Evolutionary conservation across 2,329 filamentous ascomycete species (phyloP).

Genomic region (Zasmidium citrigriseum): DNA sequence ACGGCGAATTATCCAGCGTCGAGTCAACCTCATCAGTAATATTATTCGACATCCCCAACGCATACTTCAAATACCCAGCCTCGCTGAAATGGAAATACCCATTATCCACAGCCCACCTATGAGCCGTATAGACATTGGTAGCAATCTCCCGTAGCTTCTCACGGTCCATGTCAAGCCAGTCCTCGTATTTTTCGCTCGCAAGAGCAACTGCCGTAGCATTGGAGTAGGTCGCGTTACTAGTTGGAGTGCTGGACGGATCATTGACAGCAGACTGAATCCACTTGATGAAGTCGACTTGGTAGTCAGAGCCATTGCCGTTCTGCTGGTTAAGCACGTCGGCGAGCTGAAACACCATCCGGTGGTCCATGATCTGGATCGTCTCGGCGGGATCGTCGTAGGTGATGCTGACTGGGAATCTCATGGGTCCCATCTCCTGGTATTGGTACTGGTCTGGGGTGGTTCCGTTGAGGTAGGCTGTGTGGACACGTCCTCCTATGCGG

Average conservation of each 20-base stretch:
- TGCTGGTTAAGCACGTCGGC: slow-evolving; percentile 60
- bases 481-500: slow-evolving; percentile 64
- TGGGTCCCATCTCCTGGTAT: slow-evolving; percentile 68
- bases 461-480: slow-evolving; percentile 63
- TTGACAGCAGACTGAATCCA: slow-evolving; percentile 62
- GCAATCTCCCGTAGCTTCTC: slow-evolving; percentile 37
- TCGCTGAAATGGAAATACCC: slow-evolving; percentile 67
- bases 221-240: slow-evolving; percentile 38
- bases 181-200: slow-evolving; percentile 43
- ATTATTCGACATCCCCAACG: slow-evolving; percentile 56
- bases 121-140: slow-evolving; percentile 53
- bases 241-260: slow-evolving; percentile 51
- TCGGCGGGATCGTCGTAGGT: slow-evolving; percentile 55
- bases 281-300: slow-evolving; percentile 61
- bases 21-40: slow-evolving; percentile 56
- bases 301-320: slow-evolving; percentile 53
- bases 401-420: slow-evolving; percentile 61
- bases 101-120: slow-evolving; percentile 55
- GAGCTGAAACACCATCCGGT: slow-evolving; percentile 66
- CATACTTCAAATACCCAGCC: slow-evolving; percentile 62
- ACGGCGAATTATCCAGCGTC: slow-evolving; percentile 50
- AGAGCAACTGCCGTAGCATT: slow-evolving; percentile 39
- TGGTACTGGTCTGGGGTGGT: slow-evolving; percentile 63
- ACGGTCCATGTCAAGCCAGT: slow-evolving; percentile 36
- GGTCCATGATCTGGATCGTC: slow-evolving; percentile 61